A percentile compares a stretch with the other conserved stretches of the same genome.
Conservation (phyloP, 2,329 filamentous ascomycete genomes). For the Monilinia vaccinii-corymbosi region DNA sequence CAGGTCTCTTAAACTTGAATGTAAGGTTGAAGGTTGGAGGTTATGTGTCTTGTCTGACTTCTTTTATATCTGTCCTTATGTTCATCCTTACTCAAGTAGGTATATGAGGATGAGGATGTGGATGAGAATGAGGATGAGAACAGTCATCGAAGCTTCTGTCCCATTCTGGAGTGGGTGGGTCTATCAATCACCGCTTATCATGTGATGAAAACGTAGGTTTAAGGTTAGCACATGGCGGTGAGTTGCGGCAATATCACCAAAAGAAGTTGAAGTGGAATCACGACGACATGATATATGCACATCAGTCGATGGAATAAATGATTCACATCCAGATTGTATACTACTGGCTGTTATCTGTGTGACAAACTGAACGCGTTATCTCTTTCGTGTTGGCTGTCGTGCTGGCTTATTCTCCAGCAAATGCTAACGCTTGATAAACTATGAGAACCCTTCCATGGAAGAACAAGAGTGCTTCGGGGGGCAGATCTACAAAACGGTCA, state of each 20-base stretch:
- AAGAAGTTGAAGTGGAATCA: neutral
- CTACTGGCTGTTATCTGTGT: neutral
- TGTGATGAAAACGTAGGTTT: neutral
- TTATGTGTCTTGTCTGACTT: too few species aligned
- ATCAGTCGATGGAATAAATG: neutral
- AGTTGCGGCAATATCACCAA: neutral
- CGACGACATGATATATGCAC: too few species aligned
- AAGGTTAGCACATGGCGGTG: neutral
- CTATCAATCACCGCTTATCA: rapidly evolving
- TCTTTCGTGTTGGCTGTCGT: neutral
- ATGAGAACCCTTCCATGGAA: constrained; percentile 27
- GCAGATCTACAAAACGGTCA: constrained; percentile 12
- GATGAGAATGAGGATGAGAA: constrained; percentile 1
- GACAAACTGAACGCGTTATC: neutral
- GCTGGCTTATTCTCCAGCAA: neutral
- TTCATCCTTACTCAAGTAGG: too few species aligned
- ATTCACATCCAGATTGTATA: neutral
- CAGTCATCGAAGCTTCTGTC: constrained; percentile 7
- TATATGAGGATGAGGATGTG: neutral
- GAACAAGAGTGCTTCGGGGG: constrained; percentile 3
- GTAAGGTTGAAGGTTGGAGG: too few species aligned
- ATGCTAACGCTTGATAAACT: neutral
- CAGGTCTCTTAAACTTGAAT: too few species aligned
- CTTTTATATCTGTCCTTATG: too few species aligned
- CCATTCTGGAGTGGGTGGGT: neutral